A percentile compares a stretch with the other conserved stretches of the same genome.
Conservation (phyloP, 2,329 filamentous ascomycete species). For the Beauveria brongniartii region DNA sequence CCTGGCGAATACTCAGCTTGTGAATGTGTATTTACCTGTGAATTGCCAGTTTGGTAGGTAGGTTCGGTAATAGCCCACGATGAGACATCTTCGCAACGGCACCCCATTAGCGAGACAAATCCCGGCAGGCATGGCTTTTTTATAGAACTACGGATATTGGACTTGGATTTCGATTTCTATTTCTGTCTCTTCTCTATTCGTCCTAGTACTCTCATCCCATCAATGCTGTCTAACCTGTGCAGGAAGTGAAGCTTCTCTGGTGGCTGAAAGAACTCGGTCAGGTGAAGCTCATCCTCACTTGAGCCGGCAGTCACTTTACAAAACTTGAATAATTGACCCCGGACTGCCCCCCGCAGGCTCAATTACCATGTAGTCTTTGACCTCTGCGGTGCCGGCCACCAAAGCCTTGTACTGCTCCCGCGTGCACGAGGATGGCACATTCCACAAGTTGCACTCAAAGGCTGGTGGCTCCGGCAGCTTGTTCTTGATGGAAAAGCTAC, state of each 20-base stretch:
- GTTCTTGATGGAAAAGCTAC: slow-evolving; percentile 45
- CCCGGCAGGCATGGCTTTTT: too few relatives aligned
- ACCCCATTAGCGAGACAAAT: neutral
- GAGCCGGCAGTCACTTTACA: neutral
- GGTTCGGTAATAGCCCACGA: neutral
- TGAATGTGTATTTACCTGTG: neutral
- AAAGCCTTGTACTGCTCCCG: slow-evolving; percentile 17
- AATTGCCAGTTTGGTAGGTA: neutral
- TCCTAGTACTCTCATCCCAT: neutral
- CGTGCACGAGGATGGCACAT: slow-evolving; percentile 35
- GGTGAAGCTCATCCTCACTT: neutral
- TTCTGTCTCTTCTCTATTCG: neutral
- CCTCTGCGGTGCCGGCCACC: slow-evolving; percentile 14
- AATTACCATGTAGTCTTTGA: slow-evolving; percentile 15
- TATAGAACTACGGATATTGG: too few relatives aligned
- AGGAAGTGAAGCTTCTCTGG: neutral
- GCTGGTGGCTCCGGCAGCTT: slow-evolving; percentile 34
- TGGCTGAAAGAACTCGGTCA: neutral
- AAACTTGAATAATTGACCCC: neutral
- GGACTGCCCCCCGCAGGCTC: slow-evolving; percentile 5
- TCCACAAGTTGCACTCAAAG: slow-evolving; percentile 51
- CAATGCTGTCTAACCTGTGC: neutral
- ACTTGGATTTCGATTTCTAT: neutral
- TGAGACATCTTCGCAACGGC: neutral
- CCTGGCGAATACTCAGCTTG: neutral